phyloP scores from a whole-genome alignment of 108 stramenopile genomes.

The Parietichytrium sp. region DNA sequence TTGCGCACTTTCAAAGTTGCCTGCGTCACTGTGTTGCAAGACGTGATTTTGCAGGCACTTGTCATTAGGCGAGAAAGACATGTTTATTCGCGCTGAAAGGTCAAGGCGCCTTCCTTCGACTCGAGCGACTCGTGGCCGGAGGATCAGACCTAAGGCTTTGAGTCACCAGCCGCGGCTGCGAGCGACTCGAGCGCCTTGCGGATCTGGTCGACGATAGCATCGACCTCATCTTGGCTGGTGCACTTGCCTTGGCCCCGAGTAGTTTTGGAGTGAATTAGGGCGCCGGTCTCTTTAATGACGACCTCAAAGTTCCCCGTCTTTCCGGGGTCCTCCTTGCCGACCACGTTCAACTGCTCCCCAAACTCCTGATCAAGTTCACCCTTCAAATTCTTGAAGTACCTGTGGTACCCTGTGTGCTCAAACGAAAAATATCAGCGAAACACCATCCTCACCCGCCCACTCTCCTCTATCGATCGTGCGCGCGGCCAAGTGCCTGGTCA shows the following conservation, averaged over 20 bases:
- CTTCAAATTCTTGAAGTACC: background rate
- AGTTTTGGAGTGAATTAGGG: constrained; percentile 45
- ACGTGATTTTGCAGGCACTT: too few species aligned
- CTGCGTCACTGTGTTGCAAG: too few species aligned
- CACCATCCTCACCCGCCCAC: background rate
- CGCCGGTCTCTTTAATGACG: constrained; percentile 34
- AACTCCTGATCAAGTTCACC: constrained; percentile 32
- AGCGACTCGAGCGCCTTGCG: constrained; percentile 4
- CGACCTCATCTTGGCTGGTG: constrained; percentile 31
- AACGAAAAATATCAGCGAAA: background rate
- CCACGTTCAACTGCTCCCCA: constrained; percentile 8
- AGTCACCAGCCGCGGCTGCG: too few species aligned
- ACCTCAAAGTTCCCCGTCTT: constrained; percentile 51
- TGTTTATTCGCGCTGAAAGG: too few species aligned
- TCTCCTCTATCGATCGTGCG: background rate
- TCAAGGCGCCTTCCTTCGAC: too few species aligned
- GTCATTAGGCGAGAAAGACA: too few species aligned
- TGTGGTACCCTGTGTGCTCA: background rate
- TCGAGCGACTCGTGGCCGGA: too few species aligned
- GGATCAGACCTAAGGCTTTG: too few species aligned
- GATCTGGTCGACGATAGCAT: constrained; percentile 30
- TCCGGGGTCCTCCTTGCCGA: constrained; percentile 31
- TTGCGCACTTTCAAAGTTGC: too few species aligned
- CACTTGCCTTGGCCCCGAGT: constrained; percentile 47
- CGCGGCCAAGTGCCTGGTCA: background rate